Conservation (phyloP, 768 basidiomycete species). For the Polyporus arcularius region DNA sequence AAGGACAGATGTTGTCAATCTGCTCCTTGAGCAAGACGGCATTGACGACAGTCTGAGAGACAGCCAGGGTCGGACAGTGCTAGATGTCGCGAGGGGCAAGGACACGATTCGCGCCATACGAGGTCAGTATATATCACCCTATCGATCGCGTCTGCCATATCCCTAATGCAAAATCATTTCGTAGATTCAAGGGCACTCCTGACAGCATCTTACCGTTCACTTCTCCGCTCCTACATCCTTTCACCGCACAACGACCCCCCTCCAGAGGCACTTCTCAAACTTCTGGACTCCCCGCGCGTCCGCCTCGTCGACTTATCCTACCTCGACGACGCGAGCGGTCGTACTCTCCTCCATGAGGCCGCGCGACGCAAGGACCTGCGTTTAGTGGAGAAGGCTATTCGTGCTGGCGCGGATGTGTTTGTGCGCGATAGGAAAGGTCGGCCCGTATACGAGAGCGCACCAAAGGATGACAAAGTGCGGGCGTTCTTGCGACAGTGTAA, state of each 20-base stretch:
- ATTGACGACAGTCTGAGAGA: slow-evolving; percentile 82
- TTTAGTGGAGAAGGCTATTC: slow-evolving; percentile 80
- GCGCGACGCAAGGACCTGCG: slow-evolving; percentile 78
- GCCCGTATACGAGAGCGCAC: slow-evolving; percentile 64
- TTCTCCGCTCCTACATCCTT: slow-evolving; percentile 72
- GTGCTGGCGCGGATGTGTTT: slow-evolving; percentile 88
- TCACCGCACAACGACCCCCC: slow-evolving; percentile 46
- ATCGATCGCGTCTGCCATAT: background rate
- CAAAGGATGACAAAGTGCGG: slow-evolving; percentile 79
- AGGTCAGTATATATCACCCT: slow-evolving; percentile 43
- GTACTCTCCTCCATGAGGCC: slow-evolving; percentile 84
- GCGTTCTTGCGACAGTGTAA: slow-evolving; percentile 83
- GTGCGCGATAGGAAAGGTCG: slow-evolving; percentile 75
- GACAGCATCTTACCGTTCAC: slow-evolving; percentile 72
- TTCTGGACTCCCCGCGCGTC: slow-evolving; percentile 70
- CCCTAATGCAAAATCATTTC: background rate
- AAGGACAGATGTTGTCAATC: slow-evolving; percentile 66
- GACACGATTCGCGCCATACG: slow-evolving; percentile 69
- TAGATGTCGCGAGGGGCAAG: slow-evolving; percentile 71
- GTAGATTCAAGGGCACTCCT: slow-evolving; percentile 77
- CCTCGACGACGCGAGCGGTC: slow-evolving; percentile 76
- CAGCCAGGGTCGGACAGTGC: slow-evolving; percentile 60
- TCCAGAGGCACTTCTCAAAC: slow-evolving; percentile 45
- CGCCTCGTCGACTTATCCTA: slow-evolving; percentile 76
- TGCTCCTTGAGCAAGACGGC: slow-evolving; percentile 76